Evolutionary conservation across 495 filamentous ascomycete genomes (phyloP), one percentile per base, ranked within the genome.

Genomic region (Acidiella bohemica): DNA sequence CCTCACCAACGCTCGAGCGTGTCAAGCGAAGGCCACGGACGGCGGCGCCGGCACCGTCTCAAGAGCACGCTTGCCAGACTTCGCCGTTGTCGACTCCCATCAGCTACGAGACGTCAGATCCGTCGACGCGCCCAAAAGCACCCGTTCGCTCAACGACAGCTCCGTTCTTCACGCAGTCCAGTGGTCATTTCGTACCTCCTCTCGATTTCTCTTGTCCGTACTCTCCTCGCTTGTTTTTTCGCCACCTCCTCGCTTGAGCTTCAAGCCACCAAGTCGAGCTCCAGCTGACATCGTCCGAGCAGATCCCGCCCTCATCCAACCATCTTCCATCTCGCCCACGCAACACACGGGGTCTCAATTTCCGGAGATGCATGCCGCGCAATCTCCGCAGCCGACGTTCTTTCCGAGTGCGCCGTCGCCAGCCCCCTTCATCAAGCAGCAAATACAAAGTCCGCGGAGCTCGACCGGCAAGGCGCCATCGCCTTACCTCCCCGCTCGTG

Each of bases 291-390:
- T 41, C 39, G 8, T 18, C n/a, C 42, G 10, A 26, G 24, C 44
- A 78, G 75, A 78, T 60, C 75, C 75, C n/a, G 69, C 70, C 25
- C 59, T 75, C 13, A 72, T 77, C 28, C 68, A 77, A 25, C 64
- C 71, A 16, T n/a, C n/a, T n/a, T 60, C 56, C 44, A 46, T 45
- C 23, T 46, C 53, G 31, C 44, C 49, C 5, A 32, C 53, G 29
- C 55, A 53, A 26, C 57, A 47, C 36, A 35, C 50, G 10, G 46
- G 53, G 12, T 46, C 44, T 1, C 59, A 54, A 8, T 57, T 57
- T 42, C 47, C 55, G 11, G 54, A 56, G 4, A 46, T 55, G 25
- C 41, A 26, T 4, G 42, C 49, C 16, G 42, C 51, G 18, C 46
- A 55, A 11, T 55, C 59, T 13, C 56, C 56, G 7, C 53, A 50